Percentiles rank a stretch among this genome's conserved stretches.
These are phyloP conservation scores for Mycena albidolilacea DNA, from an alignment of 768 basidiomycete genomes.

Conservation along the genomic window DNA sequence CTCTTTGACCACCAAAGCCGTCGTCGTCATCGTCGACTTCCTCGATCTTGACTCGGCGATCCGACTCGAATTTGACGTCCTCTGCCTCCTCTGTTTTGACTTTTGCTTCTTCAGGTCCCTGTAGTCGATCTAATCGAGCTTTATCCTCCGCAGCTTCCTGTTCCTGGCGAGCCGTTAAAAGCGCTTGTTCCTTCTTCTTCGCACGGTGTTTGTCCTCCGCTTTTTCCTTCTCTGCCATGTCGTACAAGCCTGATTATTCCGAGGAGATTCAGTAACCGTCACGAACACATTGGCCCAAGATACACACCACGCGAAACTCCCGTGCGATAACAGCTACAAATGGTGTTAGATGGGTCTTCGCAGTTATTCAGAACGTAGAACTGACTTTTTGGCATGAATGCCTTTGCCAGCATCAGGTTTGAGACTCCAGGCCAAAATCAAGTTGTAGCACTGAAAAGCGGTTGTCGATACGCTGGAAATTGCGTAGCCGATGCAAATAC, in stretches of 20 bases:
- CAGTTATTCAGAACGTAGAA: neutral
- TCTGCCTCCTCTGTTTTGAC: slow-evolving; percentile 35
- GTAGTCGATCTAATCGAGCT: slow-evolving; percentile 38
- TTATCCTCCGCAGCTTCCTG: slow-evolving; percentile 43
- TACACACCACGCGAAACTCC: slow-evolving; percentile 35
- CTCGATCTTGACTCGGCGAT: slow-evolving; percentile 36
- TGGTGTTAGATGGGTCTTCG: neutral
- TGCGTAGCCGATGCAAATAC: slow-evolving; percentile 7
- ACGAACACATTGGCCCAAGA: neutral
- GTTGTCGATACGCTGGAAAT: slow-evolving; percentile 5
- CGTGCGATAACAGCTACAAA: slow-evolving; percentile 24
- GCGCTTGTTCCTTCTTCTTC: slow-evolving; percentile 39
- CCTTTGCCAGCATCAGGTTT: slow-evolving; percentile 39
- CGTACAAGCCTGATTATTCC: slow-evolving; percentile 31
- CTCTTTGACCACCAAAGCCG: slow-evolving; percentile 24
- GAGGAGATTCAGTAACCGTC: neutral
- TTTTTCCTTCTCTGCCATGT: slow-evolving; percentile 43
- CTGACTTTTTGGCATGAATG: slow-evolving; percentile 43
- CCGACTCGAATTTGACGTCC: slow-evolving; percentile 30
- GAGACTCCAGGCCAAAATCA: slow-evolving; percentile 45
- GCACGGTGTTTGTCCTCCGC: slow-evolving; percentile 40
- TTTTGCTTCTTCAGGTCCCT: slow-evolving; percentile 37
- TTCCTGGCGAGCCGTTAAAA: slow-evolving; percentile 38
- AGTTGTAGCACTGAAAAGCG: slow-evolving; percentile 43
- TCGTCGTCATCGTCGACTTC: slow-evolving; percentile 38